Conservation (phyloP, 805 yeast genomes). For the Monosporozyma solicola region DNA sequence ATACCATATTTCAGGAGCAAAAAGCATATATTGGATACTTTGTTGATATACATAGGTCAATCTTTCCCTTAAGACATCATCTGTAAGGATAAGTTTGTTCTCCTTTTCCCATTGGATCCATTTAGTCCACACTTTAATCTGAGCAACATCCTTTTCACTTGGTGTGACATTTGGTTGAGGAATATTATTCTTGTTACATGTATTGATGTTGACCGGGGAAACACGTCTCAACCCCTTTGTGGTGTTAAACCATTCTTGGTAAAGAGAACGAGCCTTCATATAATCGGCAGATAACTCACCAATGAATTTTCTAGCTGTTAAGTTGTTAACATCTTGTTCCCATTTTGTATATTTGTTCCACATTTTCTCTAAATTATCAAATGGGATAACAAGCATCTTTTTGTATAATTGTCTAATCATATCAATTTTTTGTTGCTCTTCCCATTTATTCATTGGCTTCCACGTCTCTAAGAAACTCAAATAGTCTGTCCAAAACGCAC, state of each 20-base stretch:
- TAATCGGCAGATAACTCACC: conserved; percentile 76
- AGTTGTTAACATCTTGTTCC: conserved; percentile 67
- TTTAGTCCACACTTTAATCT: conserved; percentile 50
- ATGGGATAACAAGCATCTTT: conserved; percentile 65
- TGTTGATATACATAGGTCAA: conserved; percentile 65
- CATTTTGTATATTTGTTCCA: conserved; percentile 79
- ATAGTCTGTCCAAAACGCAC: conserved; percentile 73
- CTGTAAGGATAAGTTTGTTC: conserved; percentile 56
- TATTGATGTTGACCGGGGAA: conserved; percentile 18
- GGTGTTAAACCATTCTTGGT: conserved; percentile 57
- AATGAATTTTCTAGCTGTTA: conserved; percentile 76
- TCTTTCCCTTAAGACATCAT: conserved; percentile 43
- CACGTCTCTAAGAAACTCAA: conserved; percentile 67
- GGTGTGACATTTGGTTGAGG: conserved; percentile 11
- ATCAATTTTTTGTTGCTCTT: conserved; percentile 73
- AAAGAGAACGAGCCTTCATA: conserved; percentile 77
- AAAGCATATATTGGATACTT: conserved; percentile 37
- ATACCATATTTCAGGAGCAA: conserved; percentile 33
- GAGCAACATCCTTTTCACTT: conserved; percentile 16
- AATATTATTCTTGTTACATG: conserved; percentile 23
- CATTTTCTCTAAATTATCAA: conserved; percentile 59
- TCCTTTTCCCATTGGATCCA: conserved; percentile 77
- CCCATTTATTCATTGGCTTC: conserved; percentile 77
- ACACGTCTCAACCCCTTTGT: conserved; percentile 43
- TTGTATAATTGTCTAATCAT: conserved; percentile 65